These are phyloP conservation scores for Nyssa sinensis DNA, from an alignment of 148 eudicot species.

Conservation along the genomic window DNA sequence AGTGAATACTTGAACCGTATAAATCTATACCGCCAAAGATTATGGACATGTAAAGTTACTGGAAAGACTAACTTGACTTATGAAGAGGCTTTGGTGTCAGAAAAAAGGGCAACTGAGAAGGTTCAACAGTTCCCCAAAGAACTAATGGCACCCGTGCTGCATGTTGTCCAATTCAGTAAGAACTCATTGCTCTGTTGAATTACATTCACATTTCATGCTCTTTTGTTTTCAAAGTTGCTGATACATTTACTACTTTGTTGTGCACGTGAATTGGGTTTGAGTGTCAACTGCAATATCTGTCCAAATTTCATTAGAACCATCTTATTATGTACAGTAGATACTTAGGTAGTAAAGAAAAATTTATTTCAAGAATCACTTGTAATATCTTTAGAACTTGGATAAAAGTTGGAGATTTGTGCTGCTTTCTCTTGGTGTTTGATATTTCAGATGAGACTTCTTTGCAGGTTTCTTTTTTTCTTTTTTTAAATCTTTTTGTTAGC, in stretches of 20 bases:
- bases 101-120: slow-evolving; percentile 69
- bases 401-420: not conserved
- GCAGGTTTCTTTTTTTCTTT: no score
- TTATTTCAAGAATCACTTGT: not conserved
- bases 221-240: no score
- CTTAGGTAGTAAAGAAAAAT: not conserved
- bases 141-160: slow-evolving; percentile 63
- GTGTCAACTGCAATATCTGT: not conserved
- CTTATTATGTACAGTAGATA: not conserved
- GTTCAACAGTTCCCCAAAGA: slow-evolving; percentile 78
- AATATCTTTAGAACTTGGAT: not conserved
- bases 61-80: slow-evolving; percentile 79
- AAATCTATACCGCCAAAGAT: slow-evolving; percentile 74
- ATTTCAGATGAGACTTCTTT: not conserved
- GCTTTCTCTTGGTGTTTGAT: not conserved
- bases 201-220: not conserved
- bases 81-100: slow-evolving; percentile 92
- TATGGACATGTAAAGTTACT: slow-evolving; percentile 90
- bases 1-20: slow-evolving; percentile 89
- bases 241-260: not conserved
- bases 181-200: not conserved
- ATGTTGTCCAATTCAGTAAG: slow-evolving; percentile 83
- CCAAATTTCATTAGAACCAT: not conserved
- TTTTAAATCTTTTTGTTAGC: no score
- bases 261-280: not conserved